Base-by-base conservation (phyloP, 2,329 filamentous ascomycete genomes). In the Orbilia javanica region DNA sequence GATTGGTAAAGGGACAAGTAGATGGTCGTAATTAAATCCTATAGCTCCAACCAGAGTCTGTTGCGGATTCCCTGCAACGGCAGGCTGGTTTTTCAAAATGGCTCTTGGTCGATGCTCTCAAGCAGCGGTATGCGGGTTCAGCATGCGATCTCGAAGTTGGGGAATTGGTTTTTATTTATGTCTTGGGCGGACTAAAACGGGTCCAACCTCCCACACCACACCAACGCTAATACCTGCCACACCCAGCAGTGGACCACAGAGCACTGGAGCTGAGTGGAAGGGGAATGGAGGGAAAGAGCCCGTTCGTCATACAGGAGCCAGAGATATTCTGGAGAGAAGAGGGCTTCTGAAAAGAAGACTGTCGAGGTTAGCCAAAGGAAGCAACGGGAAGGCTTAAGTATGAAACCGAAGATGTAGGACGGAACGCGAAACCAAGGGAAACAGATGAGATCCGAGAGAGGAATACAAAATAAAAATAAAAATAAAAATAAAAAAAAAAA, bases 151-250 rank as follows among this genome's bases (percentile, higher is more conserved):
- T 69, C 55, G 62, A 75, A 68, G 71, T 75, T 75, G 71, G 71
- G 71, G 71, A 75, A 53, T 62, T 69, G 71, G 70, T 75, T 69
- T 57, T 75, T 68, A 75, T 75, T 75, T 75, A 75, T 75, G 71
- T 75, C 64, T 69, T 75, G 71, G 71, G 71, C 71, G 64, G 71
- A 75, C 71, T 64, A 63, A 75, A 75, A 75, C 71, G 71, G 71
- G 64, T 69, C 71, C 71, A 75, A 75, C 71, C 71, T 64, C 71
- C 71, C 71, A 74, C 69, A 73, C 69, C 70, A 75, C 64, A 75
- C 71, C 55, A 75, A 75, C 71, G 71, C 71, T 75, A 75, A 63
- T 68, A 75, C 71, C 55, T 75, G 71, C 71, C 71, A 68, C 70
- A 67, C 70, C 70, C 62, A 68, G 57, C 63, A 64, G 53, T 55